Percentiles rank a stretch among this genome's conserved stretches.
phyloP scores from a whole-genome alignment of 2,329 filamentous ascomycete species.

The Xylariaceae sp. region DNA sequence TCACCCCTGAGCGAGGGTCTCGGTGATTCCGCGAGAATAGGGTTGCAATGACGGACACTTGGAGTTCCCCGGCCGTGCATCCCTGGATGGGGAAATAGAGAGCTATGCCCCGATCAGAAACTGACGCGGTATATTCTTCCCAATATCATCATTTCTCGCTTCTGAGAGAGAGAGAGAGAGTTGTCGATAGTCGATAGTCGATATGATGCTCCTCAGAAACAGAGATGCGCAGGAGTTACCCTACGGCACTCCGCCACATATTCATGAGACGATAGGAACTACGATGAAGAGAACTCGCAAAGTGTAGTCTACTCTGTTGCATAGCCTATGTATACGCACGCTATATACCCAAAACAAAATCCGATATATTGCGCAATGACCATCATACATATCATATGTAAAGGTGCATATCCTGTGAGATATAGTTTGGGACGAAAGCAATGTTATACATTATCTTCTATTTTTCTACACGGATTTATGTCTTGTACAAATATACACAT shows the following conservation, averaged over 20 bases:
- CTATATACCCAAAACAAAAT: slow-evolving; percentile 4
- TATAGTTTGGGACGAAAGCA: not conserved
- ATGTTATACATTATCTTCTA: slow-evolving; percentile 4
- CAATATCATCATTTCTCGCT: not conserved
- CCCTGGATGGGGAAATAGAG: not conserved
- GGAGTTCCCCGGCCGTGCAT: no score
- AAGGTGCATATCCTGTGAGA: not conserved
- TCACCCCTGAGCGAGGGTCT: not conserved
- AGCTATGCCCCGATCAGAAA: not conserved
- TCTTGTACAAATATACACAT: slow-evolving; percentile 34
- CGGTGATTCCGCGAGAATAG: no score
- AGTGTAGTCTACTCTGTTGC: not conserved
- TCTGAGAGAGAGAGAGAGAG: no score
- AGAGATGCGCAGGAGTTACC: no score
- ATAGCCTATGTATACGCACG: not conserved
- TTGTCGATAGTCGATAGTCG: no score
- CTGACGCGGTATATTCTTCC: not conserved
- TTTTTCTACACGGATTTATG: slow-evolving; percentile 20
- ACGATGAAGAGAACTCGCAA: not conserved
- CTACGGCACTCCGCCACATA: no score
- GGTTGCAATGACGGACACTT: no score
- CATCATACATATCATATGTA: not conserved
- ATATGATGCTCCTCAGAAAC: no score
- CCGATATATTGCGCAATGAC: not conserved
- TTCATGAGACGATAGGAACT: not conserved